Percentiles rank a stretch among this genome's conserved stretches.
These are phyloP conservation scores for Tolypocladium guangdongense DNA, from an alignment of 2,329 filamentous ascomycete genomes.

Conservation along the genomic window DNA sequence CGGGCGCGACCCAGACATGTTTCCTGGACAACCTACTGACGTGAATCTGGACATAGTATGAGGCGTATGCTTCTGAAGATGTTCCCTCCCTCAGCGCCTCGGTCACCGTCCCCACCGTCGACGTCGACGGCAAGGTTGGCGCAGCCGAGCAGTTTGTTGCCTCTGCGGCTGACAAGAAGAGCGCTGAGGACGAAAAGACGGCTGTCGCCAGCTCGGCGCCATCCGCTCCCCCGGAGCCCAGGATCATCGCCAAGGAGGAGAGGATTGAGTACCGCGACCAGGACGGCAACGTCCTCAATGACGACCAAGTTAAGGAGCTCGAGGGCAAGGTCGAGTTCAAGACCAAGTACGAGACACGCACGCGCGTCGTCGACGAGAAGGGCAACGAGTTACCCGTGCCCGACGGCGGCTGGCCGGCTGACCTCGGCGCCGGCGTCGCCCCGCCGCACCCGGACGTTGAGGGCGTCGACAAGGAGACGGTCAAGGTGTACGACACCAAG, in stretches of 20 bases:
- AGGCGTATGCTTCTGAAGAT: conserved; percentile 25
- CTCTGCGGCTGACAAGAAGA: conserved; percentile 4
- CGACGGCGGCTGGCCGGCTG: conserved; percentile 26
- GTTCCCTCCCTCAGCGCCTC: conserved; percentile 14
- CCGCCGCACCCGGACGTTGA: conserved; percentile 52
- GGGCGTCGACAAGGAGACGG: conserved; percentile 48
- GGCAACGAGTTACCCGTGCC: conserved; percentile 62
- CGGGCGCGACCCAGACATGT: background rate
- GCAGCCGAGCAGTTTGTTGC: conserved; percentile 4
- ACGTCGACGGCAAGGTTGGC: conserved; percentile 12
- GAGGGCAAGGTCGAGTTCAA: conserved; percentile 92
- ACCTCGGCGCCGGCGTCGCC: conserved; percentile 32
- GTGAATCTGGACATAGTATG: conserved; percentile 27
- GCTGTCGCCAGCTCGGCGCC: conserved; percentile 36
- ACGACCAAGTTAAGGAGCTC: conserved; percentile 71
- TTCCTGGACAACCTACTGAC: conserved; percentile 6
- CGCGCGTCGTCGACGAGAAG: conserved; percentile 65
- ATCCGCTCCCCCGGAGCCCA: conserved; percentile 37
- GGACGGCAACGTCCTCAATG: conserved; percentile 80
- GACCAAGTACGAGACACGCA: conserved; percentile 92
- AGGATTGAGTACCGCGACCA: conserved; percentile 70
- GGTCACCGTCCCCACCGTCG: conserved; percentile 17
- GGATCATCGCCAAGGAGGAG: conserved; percentile 54
- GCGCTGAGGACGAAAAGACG: conserved; percentile 13
- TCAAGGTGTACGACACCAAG: conserved; percentile 26